These are phyloP conservation scores for Adansonia madagascariensis DNA, from an alignment of 441 rosid species.

Conservation along the genomic window DNA sequence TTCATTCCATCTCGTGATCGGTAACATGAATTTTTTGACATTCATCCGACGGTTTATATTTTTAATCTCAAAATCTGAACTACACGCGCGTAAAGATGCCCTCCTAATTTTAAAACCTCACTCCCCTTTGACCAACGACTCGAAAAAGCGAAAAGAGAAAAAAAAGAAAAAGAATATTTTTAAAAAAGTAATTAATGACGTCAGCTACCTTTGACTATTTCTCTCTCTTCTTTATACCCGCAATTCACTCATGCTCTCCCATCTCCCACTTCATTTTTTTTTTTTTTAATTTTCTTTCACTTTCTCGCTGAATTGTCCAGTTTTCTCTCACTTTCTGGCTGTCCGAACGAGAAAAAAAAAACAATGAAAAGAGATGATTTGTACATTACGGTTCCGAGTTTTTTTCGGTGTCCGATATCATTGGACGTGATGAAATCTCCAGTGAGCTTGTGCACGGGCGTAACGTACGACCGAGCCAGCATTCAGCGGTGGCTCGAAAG, in stretches of 20 bases:
- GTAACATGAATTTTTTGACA: background rate
- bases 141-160: background rate
- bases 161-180: conserved; percentile 3
- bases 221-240: conserved; percentile 46
- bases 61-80: background rate
- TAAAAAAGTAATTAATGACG: conserved; percentile 39
- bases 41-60: background rate
- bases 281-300: background rate
- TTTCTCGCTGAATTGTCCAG: conserved; percentile 22
- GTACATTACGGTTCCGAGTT: conserved; percentile 71
- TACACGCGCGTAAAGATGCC: background rate
- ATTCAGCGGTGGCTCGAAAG: conserved; percentile 84
- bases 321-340: conserved; percentile 32
- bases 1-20: background rate
- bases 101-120: background rate
- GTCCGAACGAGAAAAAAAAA: conserved; percentile 31
- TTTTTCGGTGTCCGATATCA: conserved; percentile 86
- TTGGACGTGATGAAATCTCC: conserved; percentile 93
- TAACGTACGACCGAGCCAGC: conserved; percentile 84
- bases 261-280: conserved; percentile 23
- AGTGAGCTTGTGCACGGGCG: conserved; percentile 86
- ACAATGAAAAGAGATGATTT: conserved; percentile 61
- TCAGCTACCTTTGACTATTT: conserved; percentile 56
- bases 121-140: conserved; percentile 39
- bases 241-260: conserved; percentile 33